Percentiles rank a stretch among this genome's conserved stretches.
phyloP scores from a whole-genome alignment of 352 stramenopile genomes.

The Phytophthora hybrid region DNA sequence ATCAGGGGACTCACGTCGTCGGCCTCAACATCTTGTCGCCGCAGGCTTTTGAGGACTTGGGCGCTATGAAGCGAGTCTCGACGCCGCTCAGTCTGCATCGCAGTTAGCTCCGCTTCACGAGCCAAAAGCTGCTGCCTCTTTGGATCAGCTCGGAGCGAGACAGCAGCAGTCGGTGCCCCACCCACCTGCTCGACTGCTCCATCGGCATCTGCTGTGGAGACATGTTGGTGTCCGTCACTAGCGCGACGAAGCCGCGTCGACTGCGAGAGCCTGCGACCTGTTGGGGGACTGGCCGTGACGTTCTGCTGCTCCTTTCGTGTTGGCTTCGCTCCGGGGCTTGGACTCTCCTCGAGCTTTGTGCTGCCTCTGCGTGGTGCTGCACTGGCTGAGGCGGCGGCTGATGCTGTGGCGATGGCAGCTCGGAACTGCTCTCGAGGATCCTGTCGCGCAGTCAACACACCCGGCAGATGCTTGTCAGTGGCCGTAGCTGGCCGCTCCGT shows the following conservation, averaged over 20 bases:
- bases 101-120: constrained; percentile 32
- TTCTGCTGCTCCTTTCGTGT: neutral
- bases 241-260: constrained; percentile 1
- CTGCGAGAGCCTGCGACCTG: constrained; percentile 16
- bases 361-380: constrained; percentile 2
- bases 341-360: neutral
- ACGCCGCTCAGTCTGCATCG: constrained; percentile 19
- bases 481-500: constrained; percentile 1
- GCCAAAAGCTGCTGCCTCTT: constrained; percentile 38
- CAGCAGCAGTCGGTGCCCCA: neutral
- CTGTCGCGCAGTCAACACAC: constrained; percentile 4
- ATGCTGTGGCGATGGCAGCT: constrained; percentile 17
- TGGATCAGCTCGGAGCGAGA: constrained; percentile 27
- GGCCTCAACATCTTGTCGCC: constrained; percentile 63
- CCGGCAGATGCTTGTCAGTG: constrained; percentile 6
- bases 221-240: constrained; percentile 5
- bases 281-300: constrained; percentile 9
- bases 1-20: constrained; percentile 81
- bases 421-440: constrained; percentile 32
- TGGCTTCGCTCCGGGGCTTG: neutral
- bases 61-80: constrained; percentile 42
- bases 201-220: constrained; percentile 2
- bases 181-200: constrained; percentile 7
- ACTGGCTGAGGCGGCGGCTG: neutral
- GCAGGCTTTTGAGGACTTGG: constrained; percentile 40